These are phyloP conservation scores for Botrytis aclada DNA, from an alignment of 2,329 filamentous ascomycete species.

Conservation along the genomic window DNA sequence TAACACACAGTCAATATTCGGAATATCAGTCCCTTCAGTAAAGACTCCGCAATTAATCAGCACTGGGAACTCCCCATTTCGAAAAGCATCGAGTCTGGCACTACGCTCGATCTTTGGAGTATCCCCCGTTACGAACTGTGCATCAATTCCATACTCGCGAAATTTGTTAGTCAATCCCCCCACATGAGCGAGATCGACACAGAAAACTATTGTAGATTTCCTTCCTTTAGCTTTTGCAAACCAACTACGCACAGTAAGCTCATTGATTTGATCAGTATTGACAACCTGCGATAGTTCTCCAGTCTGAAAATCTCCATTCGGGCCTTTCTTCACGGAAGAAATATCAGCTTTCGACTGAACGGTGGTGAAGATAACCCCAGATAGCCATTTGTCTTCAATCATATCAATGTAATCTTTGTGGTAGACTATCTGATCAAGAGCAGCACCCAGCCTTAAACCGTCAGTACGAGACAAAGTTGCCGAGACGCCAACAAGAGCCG, in stretches of 20 bases:
- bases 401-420: conserved; percentile 81
- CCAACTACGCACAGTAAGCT: conserved; percentile 84
- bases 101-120: conserved; percentile 68
- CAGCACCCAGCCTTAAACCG: conserved; percentile 74
- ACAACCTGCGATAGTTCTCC: conserved; percentile 76
- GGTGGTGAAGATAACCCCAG: conserved; percentile 90
- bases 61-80: conserved; percentile 73
- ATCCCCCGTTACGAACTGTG: conserved; percentile 79
- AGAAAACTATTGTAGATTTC: conserved; percentile 89
- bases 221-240: conserved; percentile 68
- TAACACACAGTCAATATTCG: conserved; percentile 91
- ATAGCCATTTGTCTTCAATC: conserved; percentile 88
- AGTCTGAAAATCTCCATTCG: conserved; percentile 75
- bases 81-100: conserved; percentile 73
- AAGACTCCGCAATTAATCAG: conserved; percentile 95
- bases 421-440: conserved; percentile 94
- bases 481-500: conserved; percentile 83
- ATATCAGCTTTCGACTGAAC: conserved; percentile 81
- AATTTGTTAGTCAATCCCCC: conserved; percentile 71
- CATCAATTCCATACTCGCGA: conserved; percentile 73
- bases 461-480: conserved; percentile 78
- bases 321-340: conserved; percentile 60
- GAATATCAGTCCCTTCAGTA: conserved; percentile 96
- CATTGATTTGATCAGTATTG: conserved; percentile 78
- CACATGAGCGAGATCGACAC: conserved; percentile 85